phyloP scores from a whole-genome alignment of 257 asterid species.

The Anisodus tanguticus region DNA sequence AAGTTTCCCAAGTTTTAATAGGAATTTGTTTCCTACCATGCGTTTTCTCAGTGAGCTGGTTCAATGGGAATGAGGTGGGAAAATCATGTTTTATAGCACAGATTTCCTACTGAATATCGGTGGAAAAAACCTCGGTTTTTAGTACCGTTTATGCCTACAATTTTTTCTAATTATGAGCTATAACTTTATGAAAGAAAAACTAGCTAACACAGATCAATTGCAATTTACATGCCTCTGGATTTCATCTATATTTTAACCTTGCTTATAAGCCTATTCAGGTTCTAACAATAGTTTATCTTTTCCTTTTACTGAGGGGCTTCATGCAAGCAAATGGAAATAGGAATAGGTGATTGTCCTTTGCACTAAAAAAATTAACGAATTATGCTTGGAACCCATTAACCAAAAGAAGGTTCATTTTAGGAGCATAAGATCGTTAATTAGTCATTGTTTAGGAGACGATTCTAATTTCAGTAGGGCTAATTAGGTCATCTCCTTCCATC shows the following conservation, averaged over 20 bases:
- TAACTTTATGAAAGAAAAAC: not conserved
- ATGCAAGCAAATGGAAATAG: constrained; percentile 6
- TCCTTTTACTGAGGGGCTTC: not conserved
- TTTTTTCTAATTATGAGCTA: not conserved
- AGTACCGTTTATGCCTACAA: not conserved
- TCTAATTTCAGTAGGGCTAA: not conserved
- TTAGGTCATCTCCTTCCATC: constrained; percentile 19
- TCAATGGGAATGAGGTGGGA: too few species aligned
- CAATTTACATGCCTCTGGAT: not conserved
- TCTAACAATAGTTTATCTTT: not conserved
- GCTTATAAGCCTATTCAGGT: not conserved
- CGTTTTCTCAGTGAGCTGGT: too few species aligned
- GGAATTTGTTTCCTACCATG: too few species aligned
- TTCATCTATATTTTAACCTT: not conserved
- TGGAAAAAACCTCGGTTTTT: too few species aligned
- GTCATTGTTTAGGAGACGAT: constrained; percentile 27
- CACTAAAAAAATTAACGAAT: constrained; percentile 2
- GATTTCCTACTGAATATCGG: too few species aligned
- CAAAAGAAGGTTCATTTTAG: constrained; percentile 26
- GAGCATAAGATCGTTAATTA: constrained; percentile 25
- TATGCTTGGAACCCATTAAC: constrained; percentile 27
- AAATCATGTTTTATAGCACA: too few species aligned
- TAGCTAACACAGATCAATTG: not conserved
- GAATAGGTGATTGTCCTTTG: constrained; percentile 18
- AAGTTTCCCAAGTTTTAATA: too few species aligned